Percentiles rank a stretch among this genome's conserved stretches.
These are phyloP conservation scores for Telopea speciosissima DNA, from an alignment of 177 flowering plant species.

Conservation along the genomic window DNA sequence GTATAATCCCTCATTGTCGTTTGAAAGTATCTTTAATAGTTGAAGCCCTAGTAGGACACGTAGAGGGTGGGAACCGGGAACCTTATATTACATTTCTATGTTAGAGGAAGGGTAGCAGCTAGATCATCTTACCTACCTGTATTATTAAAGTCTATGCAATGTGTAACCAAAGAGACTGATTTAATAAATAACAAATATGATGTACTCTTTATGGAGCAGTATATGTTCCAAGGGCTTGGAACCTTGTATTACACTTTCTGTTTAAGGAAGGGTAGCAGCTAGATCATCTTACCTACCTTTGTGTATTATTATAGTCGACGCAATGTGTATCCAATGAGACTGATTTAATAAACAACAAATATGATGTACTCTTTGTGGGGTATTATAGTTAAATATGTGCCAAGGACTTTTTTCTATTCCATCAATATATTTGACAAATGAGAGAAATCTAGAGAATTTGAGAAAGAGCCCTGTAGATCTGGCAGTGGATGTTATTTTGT, in stretches of 20 bases:
- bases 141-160: slow-evolving; percentile 10
- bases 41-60: slow-evolving; percentile 20
- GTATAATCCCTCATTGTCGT: slow-evolving; percentile 14
- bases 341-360: slow-evolving; percentile 7
- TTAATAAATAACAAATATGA: slow-evolving; percentile 5
- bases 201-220: slow-evolving; percentile 8
- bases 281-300: slow-evolving; percentile 5
- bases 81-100: slow-evolving; percentile 3
- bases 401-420: not conserved
- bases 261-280: slow-evolving; percentile 5
- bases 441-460: not conserved
- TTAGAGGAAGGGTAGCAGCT: slow-evolving; percentile 5
- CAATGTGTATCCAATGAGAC: slow-evolving; percentile 10
- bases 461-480: not conserved
- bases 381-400: not conserved
- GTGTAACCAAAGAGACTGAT: slow-evolving; percentile 12
- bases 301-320: slow-evolving; percentile 11
- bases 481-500: not conserved
- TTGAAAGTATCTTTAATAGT: slow-evolving; percentile 21
- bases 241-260: slow-evolving; percentile 2
- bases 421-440: slow-evolving; percentile 7
- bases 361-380: slow-evolving; percentile 8
- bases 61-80: slow-evolving; percentile 22
- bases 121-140: slow-evolving; percentile 6
- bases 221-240: not conserved